phyloP scores from a whole-genome alignment of 2,329 filamentous ascomycete species.

The Colletotrichum tropicicola region DNA sequence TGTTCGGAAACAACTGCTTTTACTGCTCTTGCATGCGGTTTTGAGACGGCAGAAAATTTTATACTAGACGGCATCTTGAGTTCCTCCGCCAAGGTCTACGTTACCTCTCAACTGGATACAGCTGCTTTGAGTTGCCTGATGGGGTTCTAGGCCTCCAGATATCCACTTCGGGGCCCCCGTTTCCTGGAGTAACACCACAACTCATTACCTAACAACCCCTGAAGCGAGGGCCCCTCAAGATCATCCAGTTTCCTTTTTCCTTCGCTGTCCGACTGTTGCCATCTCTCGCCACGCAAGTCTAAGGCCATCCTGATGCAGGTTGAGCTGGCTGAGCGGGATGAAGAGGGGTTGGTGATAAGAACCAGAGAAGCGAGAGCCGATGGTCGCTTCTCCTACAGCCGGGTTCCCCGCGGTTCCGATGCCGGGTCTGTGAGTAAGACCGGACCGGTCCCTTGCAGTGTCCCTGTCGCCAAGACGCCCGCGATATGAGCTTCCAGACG shows the following conservation, averaged over 20 bases:
- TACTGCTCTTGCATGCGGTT: background rate
- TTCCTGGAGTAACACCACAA: background rate
- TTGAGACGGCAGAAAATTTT: background rate
- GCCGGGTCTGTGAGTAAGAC: background rate
- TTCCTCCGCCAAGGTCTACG: background rate
- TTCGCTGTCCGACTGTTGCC: background rate
- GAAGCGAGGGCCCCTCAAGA: background rate
- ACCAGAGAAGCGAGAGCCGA: background rate
- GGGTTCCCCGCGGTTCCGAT: conserved; percentile 20
- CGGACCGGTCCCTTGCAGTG: background rate
- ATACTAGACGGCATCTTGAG: background rate
- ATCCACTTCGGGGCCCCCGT: conserved; percentile 5
- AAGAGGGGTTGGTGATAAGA: background rate
- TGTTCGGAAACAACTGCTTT: background rate
- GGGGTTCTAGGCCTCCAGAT: conserved; percentile 4
- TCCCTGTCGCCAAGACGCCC: conserved; percentile 13
- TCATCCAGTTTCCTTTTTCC: background rate
- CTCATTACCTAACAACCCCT: conserved; percentile 1
- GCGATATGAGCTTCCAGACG: background rate
- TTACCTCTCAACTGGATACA: background rate
- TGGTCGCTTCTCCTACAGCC: background rate
- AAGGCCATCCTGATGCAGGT: background rate
- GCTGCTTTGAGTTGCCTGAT: conserved; percentile 1
- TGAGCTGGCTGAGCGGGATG: background rate
- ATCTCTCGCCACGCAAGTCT: background rate